Evolutionary conservation across 192 early-diverging fungal species (phyloP).

Genomic region (Allomyces macrogynus): DNA sequence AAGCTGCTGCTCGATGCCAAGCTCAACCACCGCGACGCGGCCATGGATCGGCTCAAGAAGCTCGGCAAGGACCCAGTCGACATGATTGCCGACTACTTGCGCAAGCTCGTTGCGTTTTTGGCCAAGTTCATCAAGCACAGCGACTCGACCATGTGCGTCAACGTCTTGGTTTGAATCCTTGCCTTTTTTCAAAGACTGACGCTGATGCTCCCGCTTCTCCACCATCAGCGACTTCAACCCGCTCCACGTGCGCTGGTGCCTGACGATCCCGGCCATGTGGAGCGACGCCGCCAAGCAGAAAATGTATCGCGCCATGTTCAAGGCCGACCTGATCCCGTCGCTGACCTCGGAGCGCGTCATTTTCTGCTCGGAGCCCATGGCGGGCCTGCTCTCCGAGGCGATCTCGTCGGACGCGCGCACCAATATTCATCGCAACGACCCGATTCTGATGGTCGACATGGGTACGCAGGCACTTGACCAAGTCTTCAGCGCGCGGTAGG

Average conservation of each 20-base stretch:
- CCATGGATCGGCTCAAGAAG: not conserved
- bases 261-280: not conserved
- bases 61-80: not conserved
- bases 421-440: not conserved
- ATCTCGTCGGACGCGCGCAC: not conserved
- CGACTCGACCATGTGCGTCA: not conserved
- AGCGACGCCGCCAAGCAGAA: not conserved
- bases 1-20: not conserved
- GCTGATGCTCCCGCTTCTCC: not conserved
- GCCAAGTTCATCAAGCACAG: not conserved
- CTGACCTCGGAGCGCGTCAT: not conserved
- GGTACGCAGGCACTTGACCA: not conserved
- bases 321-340: not conserved
- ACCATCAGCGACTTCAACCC: not conserved
- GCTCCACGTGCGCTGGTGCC: not conserved
- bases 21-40: not conserved
- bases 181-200: no score
- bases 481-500: no score
- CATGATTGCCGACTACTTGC: not conserved
- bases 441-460: not conserved
- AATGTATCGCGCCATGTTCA: not conserved
- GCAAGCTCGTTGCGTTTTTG: not conserved
- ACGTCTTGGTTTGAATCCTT: not conserved
- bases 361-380: not conserved
- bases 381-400: not conserved